Conservation (phyloP, 2,329 filamentous ascomycete species). For the Neofusicoccum sp. region DNA sequence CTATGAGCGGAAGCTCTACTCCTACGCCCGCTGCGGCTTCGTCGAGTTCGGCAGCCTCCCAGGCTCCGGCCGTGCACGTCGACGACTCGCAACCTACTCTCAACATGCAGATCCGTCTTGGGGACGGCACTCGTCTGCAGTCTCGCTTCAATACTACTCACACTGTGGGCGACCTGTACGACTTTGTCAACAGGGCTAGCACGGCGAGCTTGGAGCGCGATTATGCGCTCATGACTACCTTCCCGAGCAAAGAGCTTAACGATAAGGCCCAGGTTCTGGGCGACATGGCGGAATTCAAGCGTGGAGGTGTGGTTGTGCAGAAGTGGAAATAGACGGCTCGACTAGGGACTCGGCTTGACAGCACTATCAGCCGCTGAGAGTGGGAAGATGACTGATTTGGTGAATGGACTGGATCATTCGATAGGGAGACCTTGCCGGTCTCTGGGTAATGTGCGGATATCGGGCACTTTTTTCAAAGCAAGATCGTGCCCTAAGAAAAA, state of each 20-base stretch:
- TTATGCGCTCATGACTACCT: constrained; percentile 78
- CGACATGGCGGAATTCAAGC: constrained; percentile 51
- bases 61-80: constrained; percentile 46
- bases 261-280: constrained; percentile 57
- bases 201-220: constrained; percentile 55
- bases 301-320: constrained; percentile 56
- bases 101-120: constrained; percentile 73
- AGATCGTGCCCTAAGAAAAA: no score
- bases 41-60: constrained; percentile 23
- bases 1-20: constrained; percentile 37
- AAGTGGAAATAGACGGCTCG: constrained; percentile 46
- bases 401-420: no score
- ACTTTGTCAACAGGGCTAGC: constrained; percentile 67
- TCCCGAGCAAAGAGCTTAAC: constrained; percentile 76
- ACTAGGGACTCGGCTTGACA: no score
- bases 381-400: no score
- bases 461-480: no score
- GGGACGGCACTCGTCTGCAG: constrained; percentile 72
- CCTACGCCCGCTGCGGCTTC: constrained; percentile 33
- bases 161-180: constrained; percentile 74
- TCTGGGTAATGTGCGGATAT: no score
- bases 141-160: constrained; percentile 79
- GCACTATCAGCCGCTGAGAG: no score
- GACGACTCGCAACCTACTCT: constrained; percentile 67
- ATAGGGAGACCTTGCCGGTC: no score